Evolutionary conservation across 257 asterid species (phyloP), one percentile per base, ranked within the genome.

Genomic region (Solanum bukasovii): DNA sequence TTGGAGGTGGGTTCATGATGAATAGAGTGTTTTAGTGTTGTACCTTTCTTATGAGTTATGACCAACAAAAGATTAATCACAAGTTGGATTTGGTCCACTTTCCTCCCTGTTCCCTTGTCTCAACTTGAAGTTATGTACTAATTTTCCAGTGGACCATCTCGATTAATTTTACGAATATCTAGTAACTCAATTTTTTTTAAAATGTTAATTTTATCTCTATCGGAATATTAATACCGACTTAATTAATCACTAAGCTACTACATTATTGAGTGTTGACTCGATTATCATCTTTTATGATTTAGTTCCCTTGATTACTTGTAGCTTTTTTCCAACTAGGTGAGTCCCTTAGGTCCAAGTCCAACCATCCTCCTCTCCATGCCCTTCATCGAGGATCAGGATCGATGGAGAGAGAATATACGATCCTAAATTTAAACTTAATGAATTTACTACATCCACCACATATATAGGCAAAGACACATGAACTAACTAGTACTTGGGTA

Each of bases 1-100:
- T 81, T 49, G 6, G 27, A 44, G 68, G 70, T 81, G 85, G 85
- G 85, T 46, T 81, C 85, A 29, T 29, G 18, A 46, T 46, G 68
- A 31, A 49, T 52, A 46, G 67, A 13, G 67, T 46, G 85, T 9
- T 81, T 29, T 81, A 81, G 70, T 29, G 44, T 46, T 18, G 68
- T 81, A 18, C 44, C 85, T 27, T 79, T 79, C 85, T 27, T 79
- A 27, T 40, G 49, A 77, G 16, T 23, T 75, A 35, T 78, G 29
- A 79, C 52, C 40, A 79, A 79, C 68, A 18, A 27, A 46, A 29
- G 85, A 29, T 49, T 81, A 25, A 46, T 81, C 6, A 46, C 68
- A 81, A 81, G 42, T 46, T 81, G 27, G 65, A 81, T 46, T 13
- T 9, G 25, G 67, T 49, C 85, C 67, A 44, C 67, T 33, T 79